Evolutionary conservation across 1,284 basidiomycete species (phyloP), one percentile per base, ranked within the genome.

Genomic region (Trichosporon ovoides): DNA sequence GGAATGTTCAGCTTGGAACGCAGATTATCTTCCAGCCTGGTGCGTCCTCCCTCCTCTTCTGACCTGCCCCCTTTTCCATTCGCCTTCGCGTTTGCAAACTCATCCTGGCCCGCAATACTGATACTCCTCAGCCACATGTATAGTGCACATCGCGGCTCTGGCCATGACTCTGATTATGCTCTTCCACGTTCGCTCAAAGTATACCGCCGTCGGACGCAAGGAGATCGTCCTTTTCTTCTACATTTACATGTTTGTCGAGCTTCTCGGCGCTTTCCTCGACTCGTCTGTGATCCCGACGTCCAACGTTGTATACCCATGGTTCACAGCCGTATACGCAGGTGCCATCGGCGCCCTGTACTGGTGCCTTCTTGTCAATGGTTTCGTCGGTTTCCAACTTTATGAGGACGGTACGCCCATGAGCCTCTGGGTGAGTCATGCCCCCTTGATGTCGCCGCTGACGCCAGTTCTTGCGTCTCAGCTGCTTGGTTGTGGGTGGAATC

Each of bases 91-190:
- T n/a, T n/a, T n/a, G n/a, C n/a, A n/a, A n/a, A n/a, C n/a, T n/a
- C n/a, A n/a, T n/a, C n/a, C n/a, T n/a, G n/a, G n/a, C n/a, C n/a
- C 14, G 18, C n/a, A 16, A 16, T n/a, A 50, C 12, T 18, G 7
- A 46, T 40, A 11, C 18, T 7, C 28, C 13, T 19, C 71, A 95
- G 94, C 95, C 70, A 96, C 93, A 78, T 91, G 86, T 77, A 94
- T 98, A 76, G 86, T 98, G 5, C 96, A 99, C 80, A 91, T 98
- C 71, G 91, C 94, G 60, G 94, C 95, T 19, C 87, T 98, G 64
- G 84, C 92, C 70, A 98, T 99, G 96, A 94, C 93, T 19, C 83
- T 84, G 43, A 97, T 98, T 75, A 99, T 99, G 96, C 91, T 99
- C 66, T 88, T 89, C 66, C 95, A 98, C 79, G 91, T 99, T 66